phyloP scores from a whole-genome alignment of 257 asterid genomes.

The Cinchona pubescens region DNA sequence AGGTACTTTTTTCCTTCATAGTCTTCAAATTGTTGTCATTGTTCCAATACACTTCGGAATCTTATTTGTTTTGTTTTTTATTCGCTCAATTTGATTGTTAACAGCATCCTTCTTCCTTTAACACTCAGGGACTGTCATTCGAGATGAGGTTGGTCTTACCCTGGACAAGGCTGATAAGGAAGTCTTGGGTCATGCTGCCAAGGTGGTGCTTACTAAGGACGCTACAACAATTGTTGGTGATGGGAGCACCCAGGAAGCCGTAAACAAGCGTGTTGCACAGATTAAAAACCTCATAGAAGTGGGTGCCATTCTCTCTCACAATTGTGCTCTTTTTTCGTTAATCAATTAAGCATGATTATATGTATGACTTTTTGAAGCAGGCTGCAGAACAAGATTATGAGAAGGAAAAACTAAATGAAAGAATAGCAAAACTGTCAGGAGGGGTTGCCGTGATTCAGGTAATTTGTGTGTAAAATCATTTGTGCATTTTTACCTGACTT shows the following conservation, averaged over 20 bases:
- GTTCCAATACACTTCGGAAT: background rate
- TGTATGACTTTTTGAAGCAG: slow-evolving; percentile 33
- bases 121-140: slow-evolving; percentile 76
- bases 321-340: background rate
- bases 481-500: background rate
- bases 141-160: slow-evolving; percentile 85
- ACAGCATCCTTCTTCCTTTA: slow-evolving; percentile 8
- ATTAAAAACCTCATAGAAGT: slow-evolving; percentile 89
- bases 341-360: background rate
- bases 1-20: slow-evolving; percentile 42
- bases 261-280: slow-evolving; percentile 76
- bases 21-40: background rate
- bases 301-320: slow-evolving; percentile 10
- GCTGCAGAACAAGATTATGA: slow-evolving; percentile 91
- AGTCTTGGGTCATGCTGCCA: slow-evolving; percentile 92
- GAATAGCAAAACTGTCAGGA: slow-evolving; percentile 94
- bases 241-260: slow-evolving; percentile 92
- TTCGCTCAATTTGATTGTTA: background rate
- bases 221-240: slow-evolving; percentile 91
- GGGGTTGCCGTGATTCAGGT: slow-evolving; percentile 99
- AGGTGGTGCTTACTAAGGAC: slow-evolving; percentile 90
- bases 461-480: background rate
- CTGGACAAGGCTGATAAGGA: slow-evolving; percentile 89
- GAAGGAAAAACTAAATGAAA: slow-evolving; percentile 79
- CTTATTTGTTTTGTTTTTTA: background rate